Conservation (phyloP, 108 stramenopile species). For the Thalassiosira profunda region DNA sequence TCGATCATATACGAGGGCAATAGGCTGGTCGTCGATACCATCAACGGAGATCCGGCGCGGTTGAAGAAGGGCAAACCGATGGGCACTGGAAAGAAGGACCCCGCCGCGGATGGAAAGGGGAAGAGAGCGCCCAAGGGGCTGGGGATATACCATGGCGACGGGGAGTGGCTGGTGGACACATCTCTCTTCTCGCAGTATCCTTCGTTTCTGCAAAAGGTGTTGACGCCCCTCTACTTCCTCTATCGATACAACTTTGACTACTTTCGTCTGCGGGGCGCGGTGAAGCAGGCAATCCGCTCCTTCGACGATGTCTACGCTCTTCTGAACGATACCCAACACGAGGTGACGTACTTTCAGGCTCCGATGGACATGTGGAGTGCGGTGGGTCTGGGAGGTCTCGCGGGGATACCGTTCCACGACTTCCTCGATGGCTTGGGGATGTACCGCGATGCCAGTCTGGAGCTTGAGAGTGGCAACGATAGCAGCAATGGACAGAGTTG, state of each 20-base stretch:
- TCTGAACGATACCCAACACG: conserved; percentile 40
- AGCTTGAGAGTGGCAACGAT: background rate
- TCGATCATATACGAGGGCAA: conserved; percentile 62
- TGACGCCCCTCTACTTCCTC: conserved; percentile 14
- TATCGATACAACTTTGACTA: conserved; percentile 47
- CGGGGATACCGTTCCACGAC: conserved; percentile 55
- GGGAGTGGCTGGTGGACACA: conserved; percentile 22
- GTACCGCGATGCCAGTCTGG: conserved; percentile 22
- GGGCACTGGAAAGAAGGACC: conserved; percentile 15
- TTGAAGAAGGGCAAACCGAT: conserved; percentile 33
- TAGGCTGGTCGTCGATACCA: conserved; percentile 54
- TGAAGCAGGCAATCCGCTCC: conserved; percentile 41
- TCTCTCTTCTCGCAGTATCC: conserved; percentile 12
- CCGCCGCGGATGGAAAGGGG: conserved; percentile 1
- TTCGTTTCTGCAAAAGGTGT: conserved; percentile 5
- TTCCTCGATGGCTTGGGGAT: conserved; percentile 62
- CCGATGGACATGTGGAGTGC: conserved; percentile 74
- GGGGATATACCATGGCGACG: conserved; percentile 52
- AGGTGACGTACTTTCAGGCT: conserved; percentile 63
- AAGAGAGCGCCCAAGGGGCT: conserved; percentile 21
- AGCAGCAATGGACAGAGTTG: background rate
- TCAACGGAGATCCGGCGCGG: conserved; percentile 39
- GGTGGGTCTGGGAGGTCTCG: conserved; percentile 44
- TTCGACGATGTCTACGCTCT: conserved; percentile 52
- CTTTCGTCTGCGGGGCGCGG: conserved; percentile 34